Evolutionary conservation across 768 basidiomycete genomes (phyloP).

Genomic region (Lactarius trivialis): DNA sequence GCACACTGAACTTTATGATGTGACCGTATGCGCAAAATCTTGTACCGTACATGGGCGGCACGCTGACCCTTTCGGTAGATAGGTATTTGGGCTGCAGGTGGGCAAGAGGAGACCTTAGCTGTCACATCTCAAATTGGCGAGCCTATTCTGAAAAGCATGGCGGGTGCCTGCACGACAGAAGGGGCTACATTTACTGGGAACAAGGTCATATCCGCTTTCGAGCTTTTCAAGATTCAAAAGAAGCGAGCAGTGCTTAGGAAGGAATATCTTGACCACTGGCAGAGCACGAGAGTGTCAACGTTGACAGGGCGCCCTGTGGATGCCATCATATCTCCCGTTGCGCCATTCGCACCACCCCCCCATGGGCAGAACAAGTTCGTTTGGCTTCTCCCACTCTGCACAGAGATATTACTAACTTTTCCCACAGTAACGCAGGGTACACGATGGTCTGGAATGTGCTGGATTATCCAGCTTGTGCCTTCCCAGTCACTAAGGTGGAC

Average conservation of each 20-base stretch:
- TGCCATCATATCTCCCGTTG: slow-evolving; percentile 43
- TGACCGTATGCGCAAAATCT: slow-evolving; percentile 23
- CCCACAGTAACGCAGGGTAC: slow-evolving; percentile 36
- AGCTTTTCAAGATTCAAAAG: slow-evolving; percentile 44
- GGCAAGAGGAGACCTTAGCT: neutral
- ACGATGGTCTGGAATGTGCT: slow-evolving; percentile 42
- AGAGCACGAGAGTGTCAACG: slow-evolving; percentile 37
- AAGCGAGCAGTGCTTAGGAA: slow-evolving; percentile 37
- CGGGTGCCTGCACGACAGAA: neutral
- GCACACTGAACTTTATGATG: slow-evolving; percentile 28
- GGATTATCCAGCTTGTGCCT: slow-evolving; percentile 39
- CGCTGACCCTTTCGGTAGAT: neutral
- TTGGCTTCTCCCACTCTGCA: neutral
- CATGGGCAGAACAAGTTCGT: slow-evolving; percentile 40
- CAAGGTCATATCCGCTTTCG: slow-evolving; percentile 13
- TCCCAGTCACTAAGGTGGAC: slow-evolving; percentile 47
- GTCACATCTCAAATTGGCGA: slow-evolving; percentile 19
- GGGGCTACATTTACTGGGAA: slow-evolving; percentile 5
- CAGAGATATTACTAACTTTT: slow-evolving; percentile 3
- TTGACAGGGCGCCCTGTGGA: slow-evolving; percentile 47
- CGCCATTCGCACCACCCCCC: slow-evolving; percentile 38
- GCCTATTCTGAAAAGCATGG: slow-evolving; percentile 21
- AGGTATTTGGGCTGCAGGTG: slow-evolving; percentile 21
- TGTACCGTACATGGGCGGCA: neutral
- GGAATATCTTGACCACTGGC: slow-evolving; percentile 44